A percentile compares a stretch with the other conserved stretches of the same genome.
These are phyloP conservation scores for Lentinus tigrinus DNA, from an alignment of 768 basidiomycete species.

Conservation along the genomic window DNA sequence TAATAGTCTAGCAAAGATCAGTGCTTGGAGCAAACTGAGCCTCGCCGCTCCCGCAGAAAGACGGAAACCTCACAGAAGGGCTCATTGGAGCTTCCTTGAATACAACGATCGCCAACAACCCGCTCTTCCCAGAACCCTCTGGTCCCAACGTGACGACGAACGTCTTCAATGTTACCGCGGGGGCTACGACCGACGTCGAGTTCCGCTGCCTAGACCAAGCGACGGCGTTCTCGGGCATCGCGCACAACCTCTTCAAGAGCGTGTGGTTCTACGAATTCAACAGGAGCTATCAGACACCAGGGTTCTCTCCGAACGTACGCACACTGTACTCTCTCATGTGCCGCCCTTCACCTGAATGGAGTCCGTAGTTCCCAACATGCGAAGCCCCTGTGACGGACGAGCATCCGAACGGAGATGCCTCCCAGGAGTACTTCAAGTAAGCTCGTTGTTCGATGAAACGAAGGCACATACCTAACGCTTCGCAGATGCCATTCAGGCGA, in stretches of 20 bases:
- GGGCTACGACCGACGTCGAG: constrained; percentile 44
- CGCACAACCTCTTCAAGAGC: constrained; percentile 41
- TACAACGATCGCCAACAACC: constrained; percentile 18
- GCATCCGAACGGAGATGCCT: constrained; percentile 47
- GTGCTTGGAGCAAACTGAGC: background rate
- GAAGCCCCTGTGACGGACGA: constrained; percentile 39
- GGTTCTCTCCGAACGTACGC: constrained; percentile 40
- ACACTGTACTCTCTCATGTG: background rate
- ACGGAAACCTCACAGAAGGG: constrained; percentile 22
- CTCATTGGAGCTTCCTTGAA: constrained; percentile 24
- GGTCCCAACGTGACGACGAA: constrained; percentile 37
- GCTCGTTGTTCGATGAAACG: background rate
- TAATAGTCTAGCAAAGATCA: background rate
- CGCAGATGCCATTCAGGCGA: constrained; percentile 34
- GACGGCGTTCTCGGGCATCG: constrained; percentile 42
- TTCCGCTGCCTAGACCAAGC: constrained; percentile 52
- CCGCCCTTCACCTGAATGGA: too few relatives aligned
- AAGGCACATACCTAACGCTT: background rate
- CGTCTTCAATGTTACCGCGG: constrained; percentile 46
- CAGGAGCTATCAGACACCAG: constrained; percentile 38
- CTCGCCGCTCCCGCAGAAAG: constrained; percentile 6
- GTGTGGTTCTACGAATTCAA: constrained; percentile 50
- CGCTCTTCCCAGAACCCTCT: constrained; percentile 41
- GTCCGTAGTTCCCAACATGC: constrained; percentile 41
- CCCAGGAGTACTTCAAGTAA: constrained; percentile 46